A percentile compares a stretch with the other conserved stretches of the same genome.
Evolutionary conservation across 352 stramenopile species (phyloP).

Genomic region (Pythium dissimile): DNA sequence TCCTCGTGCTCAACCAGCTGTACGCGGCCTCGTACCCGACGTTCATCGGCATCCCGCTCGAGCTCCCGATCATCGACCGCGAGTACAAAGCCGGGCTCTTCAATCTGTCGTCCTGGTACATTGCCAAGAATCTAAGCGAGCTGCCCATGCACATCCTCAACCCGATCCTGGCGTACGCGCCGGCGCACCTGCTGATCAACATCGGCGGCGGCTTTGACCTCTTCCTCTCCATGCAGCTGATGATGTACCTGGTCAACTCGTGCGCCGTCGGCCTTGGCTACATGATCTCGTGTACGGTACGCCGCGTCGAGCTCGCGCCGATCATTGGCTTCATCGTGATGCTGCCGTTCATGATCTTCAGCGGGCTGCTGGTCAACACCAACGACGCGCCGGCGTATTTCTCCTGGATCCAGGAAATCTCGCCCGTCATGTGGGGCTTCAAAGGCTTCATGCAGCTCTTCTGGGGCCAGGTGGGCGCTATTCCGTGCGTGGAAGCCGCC

Average conservation of each 20-base stretch:
- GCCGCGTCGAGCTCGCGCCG: too few relatives aligned
- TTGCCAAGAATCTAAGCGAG: constrained; percentile 51
- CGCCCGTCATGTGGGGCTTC: background rate
- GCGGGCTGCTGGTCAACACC: too few relatives aligned
- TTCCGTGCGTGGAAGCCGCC: constrained; percentile 1
- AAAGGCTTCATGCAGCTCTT: constrained; percentile 6
- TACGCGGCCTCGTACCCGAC: constrained; percentile 22
- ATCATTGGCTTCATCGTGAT: too few relatives aligned
- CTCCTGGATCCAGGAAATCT: too few relatives aligned
- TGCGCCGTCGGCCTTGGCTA: too few relatives aligned
- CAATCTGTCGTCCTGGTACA: constrained; percentile 36
- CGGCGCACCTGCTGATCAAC: constrained; percentile 44
- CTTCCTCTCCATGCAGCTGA: constrained; percentile 33
- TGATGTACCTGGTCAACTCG: constrained; percentile 7
- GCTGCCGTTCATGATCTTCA: too few relatives aligned
- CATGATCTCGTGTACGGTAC: too few relatives aligned
- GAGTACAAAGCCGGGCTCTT: constrained; percentile 46
- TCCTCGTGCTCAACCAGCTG: constrained; percentile 30
- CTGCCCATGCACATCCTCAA: constrained; percentile 42
- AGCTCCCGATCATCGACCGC: constrained; percentile 29
- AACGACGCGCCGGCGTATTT: too few relatives aligned
- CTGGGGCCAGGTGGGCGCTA: background rate
- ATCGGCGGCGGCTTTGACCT: constrained; percentile 25
- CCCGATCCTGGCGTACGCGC: constrained; percentile 32
- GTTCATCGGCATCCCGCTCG: constrained; percentile 24